Evolutionary conservation across 768 basidiomycete genomes (phyloP), one percentile per base, ranked within the genome.

Genomic region (Auriscalpium vulgare): DNA sequence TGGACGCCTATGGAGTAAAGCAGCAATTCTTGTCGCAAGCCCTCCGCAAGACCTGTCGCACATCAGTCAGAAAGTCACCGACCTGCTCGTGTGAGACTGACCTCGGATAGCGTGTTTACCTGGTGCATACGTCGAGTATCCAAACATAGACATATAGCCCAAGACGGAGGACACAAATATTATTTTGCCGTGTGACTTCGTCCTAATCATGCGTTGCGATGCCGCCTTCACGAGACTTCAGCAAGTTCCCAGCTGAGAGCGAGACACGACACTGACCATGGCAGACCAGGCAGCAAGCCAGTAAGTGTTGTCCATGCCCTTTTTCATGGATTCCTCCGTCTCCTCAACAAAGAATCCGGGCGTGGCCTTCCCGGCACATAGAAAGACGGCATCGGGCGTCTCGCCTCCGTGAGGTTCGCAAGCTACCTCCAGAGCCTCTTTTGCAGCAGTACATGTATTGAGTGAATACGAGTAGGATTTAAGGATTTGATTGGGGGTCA

Each of bases 61-160:
- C 2, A 40, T 29, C 21, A 38, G 37, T 36, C 53, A 47, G 7
- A 55, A 16, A 21, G 45, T 35, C 17, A 21, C 34, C 7, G 4
- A 10, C 36, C n/a, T 13, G 16, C 37, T n/a, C 13, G 10, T 5
- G 10, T 34, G 34, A 19, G 16, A 59, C 71, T 45, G 60, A 91
- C 92, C 92, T 71, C 91, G 73, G 7, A 95, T 67, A 8, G 94
- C 94, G 62, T 88, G 87, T 66, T 95, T 95, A 10, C 83, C 86
- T 0, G 92, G 90, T 0, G 88, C 74, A 68, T 95, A 95, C 1
- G 83, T 80, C 1, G 85, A 75, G 62, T 84, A 95, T 0, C 94
- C 93, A 3, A 88, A 71, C 54, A 93, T 80, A 2, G 81, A 78
- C 74, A 91, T 84, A 63, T 84, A 83, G 1, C 84, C 88, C 10